These are phyloP conservation scores for Purpureocillium takamizusanense DNA, from an alignment of 2,329 filamentous ascomycete genomes.

Conservation along the genomic window DNA sequence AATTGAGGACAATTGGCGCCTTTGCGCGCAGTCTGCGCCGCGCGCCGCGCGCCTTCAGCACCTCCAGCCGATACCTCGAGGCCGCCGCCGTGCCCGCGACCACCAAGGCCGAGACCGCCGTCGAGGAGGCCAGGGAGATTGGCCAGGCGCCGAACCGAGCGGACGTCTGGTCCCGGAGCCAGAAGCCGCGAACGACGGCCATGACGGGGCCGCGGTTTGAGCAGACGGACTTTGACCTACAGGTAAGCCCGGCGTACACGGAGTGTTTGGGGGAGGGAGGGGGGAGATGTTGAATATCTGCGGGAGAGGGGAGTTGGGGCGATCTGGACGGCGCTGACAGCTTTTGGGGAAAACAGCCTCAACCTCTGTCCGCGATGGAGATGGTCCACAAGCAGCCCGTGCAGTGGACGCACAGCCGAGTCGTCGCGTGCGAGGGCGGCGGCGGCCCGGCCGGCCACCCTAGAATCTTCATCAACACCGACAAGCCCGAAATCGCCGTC, in stretches of 20 bases:
- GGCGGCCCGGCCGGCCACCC: constrained; percentile 87
- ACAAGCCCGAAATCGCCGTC: constrained; percentile 86
- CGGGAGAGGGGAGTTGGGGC: too few species aligned
- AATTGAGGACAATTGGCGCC: constrained; percentile 34
- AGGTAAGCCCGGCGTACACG: too few species aligned
- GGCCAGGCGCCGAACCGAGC: constrained; percentile 81
- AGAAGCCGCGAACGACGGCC: constrained; percentile 69
- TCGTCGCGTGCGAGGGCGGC: constrained; percentile 85
- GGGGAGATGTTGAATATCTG: too few species aligned
- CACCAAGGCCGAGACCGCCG: constrained; percentile 29
- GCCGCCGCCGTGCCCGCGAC: constrained; percentile 25
- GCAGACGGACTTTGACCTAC: constrained; percentile 86
- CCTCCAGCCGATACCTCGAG: constrained; percentile 38
- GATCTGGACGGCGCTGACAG: constrained; percentile 5
- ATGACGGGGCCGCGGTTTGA: constrained; percentile 96
- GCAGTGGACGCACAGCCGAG: constrained; percentile 73
- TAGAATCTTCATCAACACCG: constrained; percentile 91
- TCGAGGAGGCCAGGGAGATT: constrained; percentile 37
- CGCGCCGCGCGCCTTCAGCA: constrained; percentile 37
- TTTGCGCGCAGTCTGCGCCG: constrained; percentile 35
- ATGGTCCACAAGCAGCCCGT: constrained; percentile 95
- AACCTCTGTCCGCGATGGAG: constrained; percentile 82
- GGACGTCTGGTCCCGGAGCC: constrained; percentile 75
- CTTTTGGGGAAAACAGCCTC: constrained; percentile 52
- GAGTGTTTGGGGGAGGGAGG: too few species aligned